Evolutionary conservation across 2,329 filamentous ascomycete species (phyloP), one percentile per base, ranked within the genome.

Genomic region (Colletotrichum chrysophilum): DNA sequence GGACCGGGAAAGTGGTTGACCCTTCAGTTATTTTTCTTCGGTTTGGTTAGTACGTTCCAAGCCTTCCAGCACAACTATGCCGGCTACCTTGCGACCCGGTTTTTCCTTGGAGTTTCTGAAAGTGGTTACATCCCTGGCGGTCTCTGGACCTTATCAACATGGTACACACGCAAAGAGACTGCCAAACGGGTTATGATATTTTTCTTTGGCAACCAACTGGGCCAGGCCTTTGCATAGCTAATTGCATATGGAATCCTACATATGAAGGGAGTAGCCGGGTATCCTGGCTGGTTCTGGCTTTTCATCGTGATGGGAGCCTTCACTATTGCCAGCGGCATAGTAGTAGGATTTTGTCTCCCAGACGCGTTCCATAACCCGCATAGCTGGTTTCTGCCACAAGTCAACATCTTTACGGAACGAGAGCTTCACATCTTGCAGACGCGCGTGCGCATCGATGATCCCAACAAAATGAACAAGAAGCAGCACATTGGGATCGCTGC

Each of bases 241-340:
- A 78, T 88, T 4, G 87, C 87, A 1, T 88, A 84, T 48, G 86
- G 85, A 4, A 87, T 89, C 43, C 83, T 91, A 28, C 87, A 88
- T 70, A 86, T 91, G 83, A 81, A 85, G 8, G 89, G 88, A 2
- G 84, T 87, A 2, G 84, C 82, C 2, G 87, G 86, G 8, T 82
- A 87, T 70, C 79, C 87, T 0, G 89, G 90, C n/a, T 91, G 89
- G 89, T 88, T 89, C 77, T 91, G 90, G 89, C 83, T 91, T 3
- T 91, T 91, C 77, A 80, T 83, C 13, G 81, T 91, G 32, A 89
- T 90, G 84, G 89, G 89, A 1, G 79, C 83, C 16, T 90, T 91
- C 77, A 91, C 89, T n/a, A 79, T 90, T 13, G 71, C 85, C 14
- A 81, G 82, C 30, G 86, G 87, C 34, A 79, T 87, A 71, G 74